These are phyloP conservation scores for Rhizophora apiculata DNA, from an alignment of 345 rosid species.

Conservation along the genomic window DNA sequence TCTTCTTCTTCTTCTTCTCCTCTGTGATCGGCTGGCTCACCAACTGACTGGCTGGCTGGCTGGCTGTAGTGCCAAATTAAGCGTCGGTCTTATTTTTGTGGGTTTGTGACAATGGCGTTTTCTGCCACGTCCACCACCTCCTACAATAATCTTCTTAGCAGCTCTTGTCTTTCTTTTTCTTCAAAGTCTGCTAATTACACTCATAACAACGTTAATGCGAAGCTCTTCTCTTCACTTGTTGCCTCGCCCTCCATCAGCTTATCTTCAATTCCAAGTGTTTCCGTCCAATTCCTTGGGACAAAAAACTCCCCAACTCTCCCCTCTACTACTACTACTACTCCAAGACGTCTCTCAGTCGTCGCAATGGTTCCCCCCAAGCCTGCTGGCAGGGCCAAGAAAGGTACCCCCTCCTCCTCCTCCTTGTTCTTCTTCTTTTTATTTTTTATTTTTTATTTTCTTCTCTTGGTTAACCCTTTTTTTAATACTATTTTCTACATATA, in stretches of 20 bases:
- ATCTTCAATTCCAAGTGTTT: slow-evolving; percentile 47
- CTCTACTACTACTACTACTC: slow-evolving; percentile 22
- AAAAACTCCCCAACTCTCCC: slow-evolving; percentile 45
- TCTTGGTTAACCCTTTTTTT: background rate
- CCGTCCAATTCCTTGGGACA: slow-evolving; percentile 45
- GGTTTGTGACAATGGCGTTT: background rate
- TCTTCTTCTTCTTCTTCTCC: too few species aligned
- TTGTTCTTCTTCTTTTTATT: background rate
- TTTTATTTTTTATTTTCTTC: background rate
- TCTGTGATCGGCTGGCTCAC: too few species aligned
- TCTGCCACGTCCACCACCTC: background rate
- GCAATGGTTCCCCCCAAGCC: slow-evolving; percentile 99
- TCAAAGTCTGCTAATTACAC: background rate
- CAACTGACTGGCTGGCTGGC: too few species aligned
- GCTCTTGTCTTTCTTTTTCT: slow-evolving; percentile 2
- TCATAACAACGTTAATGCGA: slow-evolving; percentile 14
- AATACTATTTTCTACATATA: background rate
- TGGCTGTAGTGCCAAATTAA: too few species aligned
- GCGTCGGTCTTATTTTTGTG: too few species aligned
- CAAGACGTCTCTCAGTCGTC: slow-evolving; percentile 59
- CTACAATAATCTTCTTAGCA: background rate
- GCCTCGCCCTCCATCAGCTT: slow-evolving; percentile 32
- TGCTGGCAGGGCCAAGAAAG: slow-evolving; percentile 82
- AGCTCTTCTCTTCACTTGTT: slow-evolving; percentile 40
- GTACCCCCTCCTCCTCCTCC: slow-evolving; percentile 20